phyloP scores from a whole-genome alignment of 2,329 filamentous ascomycete species.

The Aureobasidium subglaciale region DNA sequence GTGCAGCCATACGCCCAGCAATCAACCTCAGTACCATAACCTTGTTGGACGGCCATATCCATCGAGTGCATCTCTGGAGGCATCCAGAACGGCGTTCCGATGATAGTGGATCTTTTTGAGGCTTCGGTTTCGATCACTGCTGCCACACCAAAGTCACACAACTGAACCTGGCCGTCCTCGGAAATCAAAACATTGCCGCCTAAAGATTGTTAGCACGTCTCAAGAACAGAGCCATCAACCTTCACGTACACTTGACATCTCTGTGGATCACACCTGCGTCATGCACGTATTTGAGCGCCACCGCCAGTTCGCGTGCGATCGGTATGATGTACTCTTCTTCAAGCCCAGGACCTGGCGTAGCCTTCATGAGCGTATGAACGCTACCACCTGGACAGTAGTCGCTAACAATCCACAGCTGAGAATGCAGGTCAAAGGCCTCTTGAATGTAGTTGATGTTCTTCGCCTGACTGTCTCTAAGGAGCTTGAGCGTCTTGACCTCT shows the following conservation, averaged over 20 bases:
- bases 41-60: constrained; percentile 20
- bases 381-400: constrained; percentile 82
- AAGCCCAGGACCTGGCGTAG: constrained; percentile 33
- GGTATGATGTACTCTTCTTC: constrained; percentile 57
- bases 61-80: constrained; percentile 57
- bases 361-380: constrained; percentile 58
- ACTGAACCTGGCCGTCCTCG: constrained; percentile 67
- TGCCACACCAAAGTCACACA: constrained; percentile 80
- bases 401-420: constrained; percentile 80
- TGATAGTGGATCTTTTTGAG: constrained; percentile 71
- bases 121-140: constrained; percentile 68
- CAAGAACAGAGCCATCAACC: not conserved
- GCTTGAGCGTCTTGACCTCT: constrained; percentile 60
- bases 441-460: constrained; percentile 76
- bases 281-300: constrained; percentile 55
- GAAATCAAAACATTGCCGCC: constrained; percentile 70
- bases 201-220: not conserved
- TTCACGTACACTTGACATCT: constrained; percentile 52
- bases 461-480: constrained; percentile 66
- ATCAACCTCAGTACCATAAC: constrained; percentile 51
- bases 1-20: constrained; percentile 83
- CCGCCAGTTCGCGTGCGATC: constrained; percentile 56
- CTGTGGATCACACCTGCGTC: constrained; percentile 60
- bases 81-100: constrained; percentile 83
- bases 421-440: constrained; percentile 68